phyloP scores from a whole-genome alignment of 1,284 basidiomycete species.

The Cryptococcus depauperatus region DNA sequence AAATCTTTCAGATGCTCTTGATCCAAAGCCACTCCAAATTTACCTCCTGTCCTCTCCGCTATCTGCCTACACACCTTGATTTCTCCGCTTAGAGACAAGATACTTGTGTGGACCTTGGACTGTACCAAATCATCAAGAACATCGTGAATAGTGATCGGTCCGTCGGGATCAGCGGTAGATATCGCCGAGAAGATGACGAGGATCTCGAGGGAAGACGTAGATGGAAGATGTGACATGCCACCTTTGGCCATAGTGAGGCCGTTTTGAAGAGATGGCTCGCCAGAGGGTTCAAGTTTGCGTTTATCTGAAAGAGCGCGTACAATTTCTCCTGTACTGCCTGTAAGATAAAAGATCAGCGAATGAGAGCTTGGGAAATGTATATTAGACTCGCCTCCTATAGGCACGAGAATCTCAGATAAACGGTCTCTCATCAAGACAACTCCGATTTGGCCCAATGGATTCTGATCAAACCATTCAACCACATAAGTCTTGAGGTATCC shows the following conservation, averaged over 20 bases:
- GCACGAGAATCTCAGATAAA: constrained; percentile 73
- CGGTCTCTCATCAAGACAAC: constrained; percentile 86
- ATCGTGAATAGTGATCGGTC: constrained; percentile 66
- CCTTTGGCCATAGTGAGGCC: constrained; percentile 89
- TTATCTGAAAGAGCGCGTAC: constrained; percentile 75
- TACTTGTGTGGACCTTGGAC: constrained; percentile 78
- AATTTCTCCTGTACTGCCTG: constrained; percentile 92
- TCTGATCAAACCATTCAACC: constrained; percentile 98
- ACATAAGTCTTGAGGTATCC: constrained; percentile 87
- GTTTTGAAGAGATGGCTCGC: constrained; percentile 94
- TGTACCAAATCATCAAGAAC: constrained; percentile 73
- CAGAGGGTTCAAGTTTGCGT: constrained; percentile 76
- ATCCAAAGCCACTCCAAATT: constrained; percentile 91
- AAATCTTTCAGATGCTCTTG: constrained; percentile 95
- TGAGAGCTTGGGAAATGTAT: background rate
- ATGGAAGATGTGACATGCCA: constrained; percentile 86
- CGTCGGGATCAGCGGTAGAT: constrained; percentile 93
- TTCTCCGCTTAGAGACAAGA: constrained; percentile 88
- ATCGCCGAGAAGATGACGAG: constrained; percentile 88
- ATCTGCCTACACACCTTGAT: constrained; percentile 95
- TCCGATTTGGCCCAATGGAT: constrained; percentile 93
- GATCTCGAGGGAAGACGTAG: constrained; percentile 90
- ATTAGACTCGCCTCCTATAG: constrained; percentile 67
- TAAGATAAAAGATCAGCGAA: background rate
- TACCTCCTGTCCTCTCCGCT: constrained; percentile 78